Evolutionary conservation across 192 early-diverging fungal genomes (phyloP).

Genomic region (Coemansia sp.): DNA sequence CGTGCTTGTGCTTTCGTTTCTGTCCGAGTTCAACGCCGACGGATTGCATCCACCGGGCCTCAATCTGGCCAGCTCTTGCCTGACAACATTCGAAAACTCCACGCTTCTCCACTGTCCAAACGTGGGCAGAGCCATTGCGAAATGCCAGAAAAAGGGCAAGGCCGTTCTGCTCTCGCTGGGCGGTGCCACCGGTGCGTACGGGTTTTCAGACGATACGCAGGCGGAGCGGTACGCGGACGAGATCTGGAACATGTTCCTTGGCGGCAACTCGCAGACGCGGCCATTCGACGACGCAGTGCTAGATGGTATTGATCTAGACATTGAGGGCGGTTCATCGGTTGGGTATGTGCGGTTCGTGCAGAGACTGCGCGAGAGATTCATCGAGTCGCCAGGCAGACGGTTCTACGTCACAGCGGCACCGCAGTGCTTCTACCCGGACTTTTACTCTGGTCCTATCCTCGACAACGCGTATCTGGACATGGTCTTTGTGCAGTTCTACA

Average conservation of each 20-base stretch:
- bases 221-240: slow-evolving; percentile 64
- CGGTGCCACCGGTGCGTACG: slow-evolving; percentile 66
- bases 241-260: slow-evolving; percentile 78
- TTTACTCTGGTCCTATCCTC: slow-evolving; percentile 60
- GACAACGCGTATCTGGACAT: slow-evolving; percentile 66
- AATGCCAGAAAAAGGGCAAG: slow-evolving; percentile 75
- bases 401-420: slow-evolving; percentile 71
- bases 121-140: slow-evolving; percentile 66
- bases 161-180: slow-evolving; percentile 73
- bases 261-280: slow-evolving; percentile 59
- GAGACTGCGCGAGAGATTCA: slow-evolving; percentile 58
- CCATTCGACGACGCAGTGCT: slow-evolving; percentile 71
- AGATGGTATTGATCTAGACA: slow-evolving; percentile 75
- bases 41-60: slow-evolving; percentile 61
- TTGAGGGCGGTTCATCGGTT: slow-evolving; percentile 63
- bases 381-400: slow-evolving; percentile 42
- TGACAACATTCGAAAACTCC: slow-evolving; percentile 59
- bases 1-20: slow-evolving; percentile 62
- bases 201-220: slow-evolving; percentile 59
- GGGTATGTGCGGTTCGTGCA: slow-evolving; percentile 65
- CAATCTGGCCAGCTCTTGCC: slow-evolving; percentile 72
- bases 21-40: slow-evolving; percentile 66
- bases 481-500: slow-evolving; percentile 82
- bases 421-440: slow-evolving; percentile 74
- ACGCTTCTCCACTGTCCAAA: slow-evolving; percentile 67